phyloP scores from a whole-genome alignment of 331 rosid genomes.

The Ulmus americana region DNA sequence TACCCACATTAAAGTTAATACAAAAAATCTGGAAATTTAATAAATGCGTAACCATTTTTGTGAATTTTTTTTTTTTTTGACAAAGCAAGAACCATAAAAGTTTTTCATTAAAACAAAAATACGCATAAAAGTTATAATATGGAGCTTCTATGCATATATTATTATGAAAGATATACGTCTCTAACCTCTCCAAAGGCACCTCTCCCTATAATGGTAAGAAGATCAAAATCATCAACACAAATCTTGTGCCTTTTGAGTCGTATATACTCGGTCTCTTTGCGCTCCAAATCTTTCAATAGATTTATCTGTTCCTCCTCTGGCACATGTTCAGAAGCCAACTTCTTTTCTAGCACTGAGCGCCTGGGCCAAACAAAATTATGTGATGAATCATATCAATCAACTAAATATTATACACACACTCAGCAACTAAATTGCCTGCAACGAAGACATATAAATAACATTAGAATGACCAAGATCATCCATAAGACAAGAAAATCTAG shows the following conservation, averaged over 20 bases:
- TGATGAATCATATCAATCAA: slow-evolving; percentile 1
- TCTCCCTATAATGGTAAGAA: slow-evolving; percentile 80
- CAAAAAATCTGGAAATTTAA: no score
- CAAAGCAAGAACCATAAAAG: no score
- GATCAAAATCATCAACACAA: slow-evolving; percentile 85
- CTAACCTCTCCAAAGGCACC: slow-evolving; percentile 97
- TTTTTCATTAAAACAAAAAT: not conserved
- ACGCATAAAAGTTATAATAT: slow-evolving; percentile 1
- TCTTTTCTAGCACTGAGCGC: slow-evolving; percentile 67
- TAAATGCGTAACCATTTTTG: no score
- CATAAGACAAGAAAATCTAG: not conserved
- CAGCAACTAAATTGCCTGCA: no score
- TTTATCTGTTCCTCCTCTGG: slow-evolving; percentile 77
- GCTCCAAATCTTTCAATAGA: slow-evolving; percentile 80
- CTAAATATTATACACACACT: no score
- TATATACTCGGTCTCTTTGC: slow-evolving; percentile 71
- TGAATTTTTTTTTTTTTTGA: no score
- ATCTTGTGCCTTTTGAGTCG: slow-evolving; percentile 82
- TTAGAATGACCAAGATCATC: not conserved
- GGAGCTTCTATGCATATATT: not conserved
- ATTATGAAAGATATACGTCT: slow-evolving; percentile 13
- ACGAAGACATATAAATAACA: not conserved
- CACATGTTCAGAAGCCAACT: slow-evolving; percentile 62
- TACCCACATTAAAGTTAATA: no score
- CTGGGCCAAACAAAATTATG: slow-evolving; percentile 36